Evolutionary conservation across 1,284 basidiomycete species (phyloP).

Genomic region (Psilocybe mexicana): DNA sequence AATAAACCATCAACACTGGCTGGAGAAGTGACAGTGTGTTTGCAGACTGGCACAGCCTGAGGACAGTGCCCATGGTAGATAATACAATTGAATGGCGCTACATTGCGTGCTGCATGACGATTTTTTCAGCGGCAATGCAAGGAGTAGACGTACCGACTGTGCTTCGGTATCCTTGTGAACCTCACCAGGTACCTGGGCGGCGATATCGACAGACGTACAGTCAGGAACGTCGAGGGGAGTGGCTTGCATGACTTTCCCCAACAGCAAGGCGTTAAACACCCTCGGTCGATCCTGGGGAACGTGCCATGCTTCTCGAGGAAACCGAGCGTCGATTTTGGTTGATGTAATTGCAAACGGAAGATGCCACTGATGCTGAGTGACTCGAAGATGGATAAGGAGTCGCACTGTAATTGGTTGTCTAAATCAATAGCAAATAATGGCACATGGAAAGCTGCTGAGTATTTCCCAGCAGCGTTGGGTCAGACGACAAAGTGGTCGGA

Average conservation of each 20-base stretch:
- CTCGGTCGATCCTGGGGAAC: constrained; percentile 11
- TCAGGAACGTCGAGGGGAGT: not conserved
- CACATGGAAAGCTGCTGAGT: constrained; percentile 10
- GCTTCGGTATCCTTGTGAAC: no score
- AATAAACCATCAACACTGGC: not conserved
- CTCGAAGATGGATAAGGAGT: constrained; percentile 16
- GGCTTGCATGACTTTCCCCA: constrained; percentile 1
- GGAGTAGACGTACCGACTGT: not conserved
- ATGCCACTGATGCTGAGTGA: constrained; percentile 7
- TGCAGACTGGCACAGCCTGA: not conserved
- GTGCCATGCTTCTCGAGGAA: constrained; percentile 19
- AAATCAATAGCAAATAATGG: constrained; percentile 6
- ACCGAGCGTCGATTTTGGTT: constrained; percentile 18
- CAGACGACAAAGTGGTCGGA: constrained; percentile 20
- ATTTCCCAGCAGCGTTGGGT: constrained; percentile 19
- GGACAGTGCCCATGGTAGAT: not conserved
- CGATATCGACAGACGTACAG: not conserved
- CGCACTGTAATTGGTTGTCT: constrained; percentile 14
- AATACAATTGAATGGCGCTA: constrained; percentile 3
- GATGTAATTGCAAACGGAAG: constrained; percentile 5
- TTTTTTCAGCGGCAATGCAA: not conserved
- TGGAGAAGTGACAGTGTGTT: not conserved
- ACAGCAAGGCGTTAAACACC: constrained; percentile 1
- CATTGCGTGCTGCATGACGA: constrained; percentile 6
- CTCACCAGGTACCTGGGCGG: not conserved